These are phyloP conservation scores for Sporothrix luriei DNA, from an alignment of 2,329 filamentous ascomycete species.

Conservation along the genomic window DNA sequence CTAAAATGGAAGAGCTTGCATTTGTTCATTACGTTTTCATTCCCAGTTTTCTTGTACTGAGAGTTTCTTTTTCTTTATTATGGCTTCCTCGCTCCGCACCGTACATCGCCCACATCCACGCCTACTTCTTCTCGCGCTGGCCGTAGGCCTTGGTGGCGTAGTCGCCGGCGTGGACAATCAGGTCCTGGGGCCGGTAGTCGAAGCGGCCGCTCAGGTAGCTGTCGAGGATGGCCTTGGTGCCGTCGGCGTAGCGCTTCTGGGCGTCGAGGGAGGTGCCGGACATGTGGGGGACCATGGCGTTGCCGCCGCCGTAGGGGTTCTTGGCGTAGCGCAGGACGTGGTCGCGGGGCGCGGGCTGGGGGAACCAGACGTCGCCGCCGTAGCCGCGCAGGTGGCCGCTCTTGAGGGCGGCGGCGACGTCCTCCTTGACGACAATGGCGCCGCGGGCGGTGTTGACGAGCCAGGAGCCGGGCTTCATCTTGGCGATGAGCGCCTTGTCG, in stretches of 20 bases:
- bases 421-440: slow-evolving; percentile 99
- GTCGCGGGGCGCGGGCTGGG: slow-evolving; percentile 91
- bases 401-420: slow-evolving; percentile 92
- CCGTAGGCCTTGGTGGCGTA: slow-evolving; percentile 96
- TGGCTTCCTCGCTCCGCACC: background rate
- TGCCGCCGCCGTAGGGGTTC: slow-evolving; percentile 94
- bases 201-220: slow-evolving; percentile 85
- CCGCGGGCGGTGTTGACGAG: slow-evolving; percentile 98
- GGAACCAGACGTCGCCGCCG: slow-evolving; percentile 93
- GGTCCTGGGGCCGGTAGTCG: slow-evolving; percentile 86
- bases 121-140: slow-evolving; percentile 60
- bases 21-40: slow-evolving; percentile 21
- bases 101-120: background rate
- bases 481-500: slow-evolving; percentile 94
- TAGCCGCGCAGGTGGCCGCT: slow-evolving; percentile 88
- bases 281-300: slow-evolving; percentile 99
- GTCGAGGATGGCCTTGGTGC: slow-evolving; percentile 85
- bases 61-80: background rate
- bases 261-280: slow-evolving; percentile 98
- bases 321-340: slow-evolving; percentile 90
- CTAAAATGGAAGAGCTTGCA: background rate
- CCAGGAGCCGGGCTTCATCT: slow-evolving; percentile 99
- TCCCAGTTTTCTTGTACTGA: slow-evolving; percentile 22
- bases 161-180: slow-evolving; percentile 87
- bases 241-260: slow-evolving; percentile 86